Evolutionary conservation across 257 asterid species (phyloP).

Genomic region (Oldenlandia corymbosa): DNA sequence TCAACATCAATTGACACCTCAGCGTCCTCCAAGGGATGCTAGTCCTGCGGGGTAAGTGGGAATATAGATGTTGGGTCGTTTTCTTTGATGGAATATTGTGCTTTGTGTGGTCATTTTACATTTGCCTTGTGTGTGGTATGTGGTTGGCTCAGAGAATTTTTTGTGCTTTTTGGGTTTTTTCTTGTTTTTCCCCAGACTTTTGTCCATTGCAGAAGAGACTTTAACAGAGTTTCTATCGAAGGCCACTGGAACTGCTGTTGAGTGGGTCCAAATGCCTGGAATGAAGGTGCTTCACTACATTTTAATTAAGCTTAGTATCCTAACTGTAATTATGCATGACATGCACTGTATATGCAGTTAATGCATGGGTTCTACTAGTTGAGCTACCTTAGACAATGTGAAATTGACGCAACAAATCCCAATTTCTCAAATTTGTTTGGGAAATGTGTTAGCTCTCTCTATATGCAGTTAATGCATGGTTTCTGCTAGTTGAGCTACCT

Average conservation of each 20-base stretch:
- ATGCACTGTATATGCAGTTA: not conserved
- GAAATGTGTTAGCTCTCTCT: not conserved
- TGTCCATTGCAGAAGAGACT: constrained; percentile 99
- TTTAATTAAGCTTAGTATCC: not conserved
- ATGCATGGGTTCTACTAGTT: not conserved
- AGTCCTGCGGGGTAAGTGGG: constrained; percentile 97
- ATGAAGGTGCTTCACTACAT: constrained; percentile 60
- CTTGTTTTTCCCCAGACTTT: constrained; percentile 72
- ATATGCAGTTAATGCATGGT: not conserved
- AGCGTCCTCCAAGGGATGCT: constrained; percentile 95
- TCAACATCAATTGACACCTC: constrained; percentile 71
- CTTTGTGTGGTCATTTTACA: constrained; percentile 30
- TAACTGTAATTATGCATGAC: not conserved
- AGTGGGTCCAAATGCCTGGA: constrained; percentile 99
- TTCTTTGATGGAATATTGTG: constrained; percentile 33
- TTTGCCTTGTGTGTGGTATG: constrained; percentile 32
- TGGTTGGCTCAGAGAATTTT: constrained; percentile 27
- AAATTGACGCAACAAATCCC: not conserved
- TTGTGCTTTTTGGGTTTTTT: constrained; percentile 24
- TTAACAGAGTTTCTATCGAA: constrained; percentile 99
- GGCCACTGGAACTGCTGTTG: constrained; percentile 99
- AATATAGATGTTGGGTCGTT: constrained; percentile 37
- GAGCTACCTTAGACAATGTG: not conserved
- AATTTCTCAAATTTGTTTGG: not conserved
- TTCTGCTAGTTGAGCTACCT: not conserved